These are phyloP conservation scores for Dictyostelium citrinum DNA, from an alignment of 78 protist genomes.

Conservation along the genomic window DNA sequence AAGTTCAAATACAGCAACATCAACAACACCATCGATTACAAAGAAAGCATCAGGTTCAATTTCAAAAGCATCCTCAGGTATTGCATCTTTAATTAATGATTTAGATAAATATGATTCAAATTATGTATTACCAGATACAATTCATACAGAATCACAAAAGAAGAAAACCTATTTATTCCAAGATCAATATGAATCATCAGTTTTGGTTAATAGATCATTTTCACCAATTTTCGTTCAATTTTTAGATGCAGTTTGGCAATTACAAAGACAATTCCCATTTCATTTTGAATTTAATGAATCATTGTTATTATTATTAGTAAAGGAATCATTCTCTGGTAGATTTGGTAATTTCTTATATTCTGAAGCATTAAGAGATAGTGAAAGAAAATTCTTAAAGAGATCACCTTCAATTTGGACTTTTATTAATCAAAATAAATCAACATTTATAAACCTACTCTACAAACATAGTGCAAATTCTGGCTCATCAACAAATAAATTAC, in stretches of 20 bases:
- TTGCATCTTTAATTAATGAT: background rate
- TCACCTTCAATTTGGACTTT: slow-evolving; percentile 49
- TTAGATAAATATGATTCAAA: background rate
- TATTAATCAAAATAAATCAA: background rate
- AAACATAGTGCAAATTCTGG: background rate
- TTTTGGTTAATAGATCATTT: slow-evolving; percentile 4
- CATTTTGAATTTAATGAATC: slow-evolving; percentile 66
- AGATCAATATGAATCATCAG: background rate
- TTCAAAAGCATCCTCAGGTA: background rate
- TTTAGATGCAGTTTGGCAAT: slow-evolving; percentile 67
- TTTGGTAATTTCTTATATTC: slow-evolving; percentile 56
- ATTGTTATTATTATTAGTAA: background rate
- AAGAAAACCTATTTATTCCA: slow-evolving; percentile 12
- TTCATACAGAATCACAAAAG: background rate
- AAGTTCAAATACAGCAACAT: background rate
- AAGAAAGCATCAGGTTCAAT: background rate
- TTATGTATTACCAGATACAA: background rate
- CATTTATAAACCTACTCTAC: background rate
- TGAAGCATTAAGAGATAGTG: slow-evolving; percentile 30
- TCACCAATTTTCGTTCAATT: slow-evolving; percentile 54
- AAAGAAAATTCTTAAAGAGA: slow-evolving; percentile 1
- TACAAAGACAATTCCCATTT: slow-evolving; percentile 73
- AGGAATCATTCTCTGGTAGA: slow-evolving; percentile 55
- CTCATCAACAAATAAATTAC: background rate
- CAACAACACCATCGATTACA: background rate